Conservation (phyloP, 1,139 yeast genomes). For the Debaryomyces fabryi region DNA sequence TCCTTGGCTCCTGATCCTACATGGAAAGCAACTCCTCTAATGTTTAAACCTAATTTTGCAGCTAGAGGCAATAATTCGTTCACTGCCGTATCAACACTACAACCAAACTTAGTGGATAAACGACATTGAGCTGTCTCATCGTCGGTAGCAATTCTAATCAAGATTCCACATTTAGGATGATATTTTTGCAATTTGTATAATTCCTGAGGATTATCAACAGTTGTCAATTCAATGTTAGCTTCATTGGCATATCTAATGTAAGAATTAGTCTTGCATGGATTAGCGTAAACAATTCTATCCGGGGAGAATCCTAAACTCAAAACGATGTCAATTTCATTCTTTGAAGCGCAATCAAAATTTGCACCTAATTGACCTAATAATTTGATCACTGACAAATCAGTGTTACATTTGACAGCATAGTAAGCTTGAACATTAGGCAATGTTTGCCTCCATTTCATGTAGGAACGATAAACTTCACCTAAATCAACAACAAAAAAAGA, state of each 20-base stretch:
- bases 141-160: constrained; percentile 86
- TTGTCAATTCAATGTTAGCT: constrained; percentile 65
- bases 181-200: constrained; percentile 67
- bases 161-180: constrained; percentile 70
- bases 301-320: constrained; percentile 65
- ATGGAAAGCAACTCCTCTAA: constrained; percentile 91
- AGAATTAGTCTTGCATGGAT: constrained; percentile 88
- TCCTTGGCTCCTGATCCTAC: constrained; percentile 94
- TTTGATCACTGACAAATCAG: constrained; percentile 61
- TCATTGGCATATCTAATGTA: constrained; percentile 71
- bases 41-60: constrained; percentile 57
- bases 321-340: constrained; percentile 74
- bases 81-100: constrained; percentile 58
- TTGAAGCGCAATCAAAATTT: constrained; percentile 94
- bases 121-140: constrained; percentile 88
- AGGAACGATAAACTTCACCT: constrained; percentile 67
- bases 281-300: constrained; percentile 80
- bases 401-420: constrained; percentile 95
- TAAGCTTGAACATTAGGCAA: constrained; percentile 81
- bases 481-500: constrained; percentile 89
- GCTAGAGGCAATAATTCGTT: constrained; percentile 63
- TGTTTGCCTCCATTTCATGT: constrained; percentile 57
- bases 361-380: constrained; percentile 63
- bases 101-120: constrained; percentile 88
- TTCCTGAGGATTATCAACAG: constrained; percentile 90